phyloP scores from a whole-genome alignment of 495 filamentous ascomycete genomes.

The Xylona heveae region DNA sequence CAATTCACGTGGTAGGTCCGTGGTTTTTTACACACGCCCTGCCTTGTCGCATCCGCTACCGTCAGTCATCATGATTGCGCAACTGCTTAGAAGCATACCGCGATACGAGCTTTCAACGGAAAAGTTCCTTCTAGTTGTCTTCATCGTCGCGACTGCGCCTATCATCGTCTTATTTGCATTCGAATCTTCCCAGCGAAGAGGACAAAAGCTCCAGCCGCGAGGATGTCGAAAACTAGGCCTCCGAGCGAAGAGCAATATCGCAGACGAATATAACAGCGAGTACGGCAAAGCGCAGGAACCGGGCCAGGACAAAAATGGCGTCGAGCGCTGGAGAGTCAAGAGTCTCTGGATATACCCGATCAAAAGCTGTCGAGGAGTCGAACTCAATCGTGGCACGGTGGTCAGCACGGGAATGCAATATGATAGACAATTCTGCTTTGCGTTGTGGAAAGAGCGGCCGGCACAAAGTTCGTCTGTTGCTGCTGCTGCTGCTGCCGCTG shows the following conservation, averaged over 20 bases:
- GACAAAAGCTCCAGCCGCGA: conserved; percentile 16
- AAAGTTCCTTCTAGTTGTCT: conserved; percentile 21
- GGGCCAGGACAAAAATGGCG: conserved; percentile 1
- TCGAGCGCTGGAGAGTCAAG: conserved; percentile 35
- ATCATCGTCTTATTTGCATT: conserved; percentile 12
- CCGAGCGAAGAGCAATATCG: conserved; percentile 14
- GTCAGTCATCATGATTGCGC: too few relatives aligned
- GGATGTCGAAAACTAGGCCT: conserved; percentile 26
- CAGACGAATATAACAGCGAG: conserved; percentile 10
- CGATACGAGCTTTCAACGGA: not conserved
- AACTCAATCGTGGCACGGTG: conserved; percentile 43
- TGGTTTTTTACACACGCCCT: too few relatives aligned
- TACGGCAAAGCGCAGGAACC: not conserved
- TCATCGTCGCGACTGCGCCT: conserved; percentile 24
- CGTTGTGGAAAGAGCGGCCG: conserved; percentile 35
- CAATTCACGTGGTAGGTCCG: too few relatives aligned
- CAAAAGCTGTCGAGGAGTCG: conserved; percentile 70
- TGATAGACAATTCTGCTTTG: conserved; percentile 73
- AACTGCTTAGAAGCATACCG: too few relatives aligned
- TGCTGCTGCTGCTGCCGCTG: too few relatives aligned
- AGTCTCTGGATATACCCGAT: conserved; percentile 74
- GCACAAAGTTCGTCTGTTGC: too few relatives aligned
- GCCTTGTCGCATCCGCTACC: too few relatives aligned
- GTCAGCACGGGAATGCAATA: conserved; percentile 53
- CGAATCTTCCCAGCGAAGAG: conserved; percentile 10